Conservation (phyloP, 2,329 filamentous ascomycete genomes). For the Calonectria pteridis region DNA sequence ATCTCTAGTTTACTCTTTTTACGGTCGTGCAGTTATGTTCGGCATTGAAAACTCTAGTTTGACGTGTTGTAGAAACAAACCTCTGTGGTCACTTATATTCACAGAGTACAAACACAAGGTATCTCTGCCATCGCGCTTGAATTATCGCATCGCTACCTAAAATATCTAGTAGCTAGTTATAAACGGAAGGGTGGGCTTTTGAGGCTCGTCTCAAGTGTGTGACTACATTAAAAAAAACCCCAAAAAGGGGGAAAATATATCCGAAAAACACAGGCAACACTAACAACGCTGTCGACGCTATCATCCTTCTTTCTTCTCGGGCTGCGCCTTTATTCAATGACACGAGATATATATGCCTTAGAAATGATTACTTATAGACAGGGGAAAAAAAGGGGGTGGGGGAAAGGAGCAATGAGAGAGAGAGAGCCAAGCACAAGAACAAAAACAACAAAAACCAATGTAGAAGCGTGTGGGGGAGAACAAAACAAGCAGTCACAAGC, state of each 20-base stretch:
- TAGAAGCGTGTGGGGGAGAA: neutral
- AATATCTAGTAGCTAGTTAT: too few relatives aligned
- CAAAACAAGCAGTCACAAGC: conserved; percentile 31
- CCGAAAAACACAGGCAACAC: neutral
- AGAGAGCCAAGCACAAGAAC: conserved; percentile 4
- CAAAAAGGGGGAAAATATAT: neutral
- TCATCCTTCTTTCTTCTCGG: conserved; percentile 30
- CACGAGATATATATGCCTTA: conserved; percentile 27
- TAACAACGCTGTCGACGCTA: neutral
- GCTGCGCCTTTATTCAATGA: conserved; percentile 30
- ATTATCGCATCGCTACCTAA: too few relatives aligned
- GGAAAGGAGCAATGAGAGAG: neutral
- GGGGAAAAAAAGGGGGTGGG: neutral
- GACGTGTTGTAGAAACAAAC: too few relatives aligned
- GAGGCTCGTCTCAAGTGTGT: too few relatives aligned
- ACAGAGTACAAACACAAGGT: too few relatives aligned
- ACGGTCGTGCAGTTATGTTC: neutral
- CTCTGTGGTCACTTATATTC: too few relatives aligned
- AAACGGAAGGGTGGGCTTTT: too few relatives aligned
- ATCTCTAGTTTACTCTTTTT: neutral
- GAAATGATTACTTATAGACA: conserved; percentile 33
- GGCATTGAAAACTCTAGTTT: neutral
- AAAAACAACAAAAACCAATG: conserved; percentile 2
- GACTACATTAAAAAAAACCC: neutral
- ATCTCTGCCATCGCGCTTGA: too few relatives aligned